Base-by-base conservation (phyloP, 352 stramenopile genomes). In the Globisporangium abappressorium region DNA sequence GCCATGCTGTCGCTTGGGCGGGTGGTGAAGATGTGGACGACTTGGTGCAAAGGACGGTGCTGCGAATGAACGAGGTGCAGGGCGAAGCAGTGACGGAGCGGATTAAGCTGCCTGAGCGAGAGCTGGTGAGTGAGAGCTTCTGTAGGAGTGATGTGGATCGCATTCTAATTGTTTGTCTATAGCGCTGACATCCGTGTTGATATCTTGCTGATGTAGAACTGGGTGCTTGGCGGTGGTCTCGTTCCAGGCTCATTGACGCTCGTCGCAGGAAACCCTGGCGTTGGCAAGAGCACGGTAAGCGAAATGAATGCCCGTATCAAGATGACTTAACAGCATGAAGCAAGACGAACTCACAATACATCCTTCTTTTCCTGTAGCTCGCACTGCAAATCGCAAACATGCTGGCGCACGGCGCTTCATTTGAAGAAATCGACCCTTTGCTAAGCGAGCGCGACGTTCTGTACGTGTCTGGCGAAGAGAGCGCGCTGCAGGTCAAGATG, bases 401-500 rank as follows among this genome's bases (percentile, higher is more conserved):
- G 89, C 69, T 96, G 22, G 80, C 87, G 0, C 57, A 59, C 11
- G 75, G 69, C 5, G 34, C 58, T 3, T 43, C 18, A 0, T 71
- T 68, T 46, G 63, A 47, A 34, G 18, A 62, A 18, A 36, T 58
- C 20, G 36, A 55, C 22, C 51, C 24, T 1, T 64, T 69, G n/a
- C 20, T 41, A 0, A 62, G 62, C 36, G 14, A 6, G 2, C 83
- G 85, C 26, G 79, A 80, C 30, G 95, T 99, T 22, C 80, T 98
- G 18, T 99, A 99, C 71, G 82, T 99, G 4, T 98, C 95, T 2
- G 97, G 97, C 24, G 97, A 99, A 80, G 97, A 99, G 72, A 99
- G 94, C 66, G 79, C 93, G n/a, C 74, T 93, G 41, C 97, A 99
- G 76, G 92, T 99, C 66, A 97, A 96, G 56, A 92, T 97, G 72